These are phyloP conservation scores for Trichoderma afroharzianum DNA, from an alignment of 2,329 filamentous ascomycete genomes.

Conservation along the genomic window DNA sequence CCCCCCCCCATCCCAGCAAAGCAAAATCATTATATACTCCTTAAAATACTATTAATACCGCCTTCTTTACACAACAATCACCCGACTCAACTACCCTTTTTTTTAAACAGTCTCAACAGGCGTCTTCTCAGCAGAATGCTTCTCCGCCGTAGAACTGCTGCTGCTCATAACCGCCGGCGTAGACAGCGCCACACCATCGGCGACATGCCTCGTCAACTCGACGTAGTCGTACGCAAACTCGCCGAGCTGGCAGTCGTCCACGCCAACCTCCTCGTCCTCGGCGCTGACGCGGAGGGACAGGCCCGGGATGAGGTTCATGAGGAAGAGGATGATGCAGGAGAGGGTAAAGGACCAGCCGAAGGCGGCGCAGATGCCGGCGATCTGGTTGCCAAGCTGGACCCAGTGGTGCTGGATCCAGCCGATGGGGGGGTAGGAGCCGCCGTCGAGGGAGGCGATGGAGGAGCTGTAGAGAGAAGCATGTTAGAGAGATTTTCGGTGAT, in stretches of 20 bases:
- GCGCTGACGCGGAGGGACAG: slow-evolving; percentile 64
- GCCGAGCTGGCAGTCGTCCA: slow-evolving; percentile 73
- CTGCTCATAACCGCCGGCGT: slow-evolving; percentile 21
- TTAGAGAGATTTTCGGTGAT: slow-evolving; percentile 11
- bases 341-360: slow-evolving; percentile 65
- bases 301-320: slow-evolving; percentile 68
- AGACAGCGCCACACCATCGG: slow-evolving; percentile 30
- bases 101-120: background rate
- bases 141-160: slow-evolving; percentile 30
- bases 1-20: background rate
- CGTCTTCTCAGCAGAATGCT: slow-evolving; percentile 20
- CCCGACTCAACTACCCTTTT: background rate
- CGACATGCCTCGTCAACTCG: slow-evolving; percentile 64
- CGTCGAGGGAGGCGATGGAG: slow-evolving; percentile 72
- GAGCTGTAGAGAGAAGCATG: slow-evolving; percentile 41
- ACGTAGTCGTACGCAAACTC: slow-evolving; percentile 85
- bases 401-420: slow-evolving; percentile 71
- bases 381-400: slow-evolving; percentile 67
- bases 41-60: background rate
- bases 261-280: slow-evolving; percentile 65
- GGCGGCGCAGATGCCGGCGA: slow-evolving; percentile 63
- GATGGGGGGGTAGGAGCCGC: slow-evolving; percentile 54
- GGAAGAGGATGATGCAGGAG: slow-evolving; percentile 65
- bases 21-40: background rate
- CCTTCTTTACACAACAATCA: background rate